Conservation (phyloP, 805 yeast species). For the Zygosaccharomyces lentus region DNA sequence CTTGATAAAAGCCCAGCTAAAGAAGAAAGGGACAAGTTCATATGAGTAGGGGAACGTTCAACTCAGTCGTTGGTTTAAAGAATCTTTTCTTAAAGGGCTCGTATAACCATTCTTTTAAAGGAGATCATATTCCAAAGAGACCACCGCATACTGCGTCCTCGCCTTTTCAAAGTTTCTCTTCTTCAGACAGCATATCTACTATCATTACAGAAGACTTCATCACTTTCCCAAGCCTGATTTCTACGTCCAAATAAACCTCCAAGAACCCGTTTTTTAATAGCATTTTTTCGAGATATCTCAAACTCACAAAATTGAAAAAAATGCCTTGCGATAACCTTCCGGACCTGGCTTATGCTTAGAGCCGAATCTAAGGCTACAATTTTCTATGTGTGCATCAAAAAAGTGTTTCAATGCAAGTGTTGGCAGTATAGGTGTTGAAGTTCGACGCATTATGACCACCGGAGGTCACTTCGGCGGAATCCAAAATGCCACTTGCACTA, state of each 20-base stretch:
- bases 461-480: slow-evolving; percentile 60
- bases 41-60: background rate
- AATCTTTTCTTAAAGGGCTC: slow-evolving; percentile 13
- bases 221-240: slow-evolving; percentile 69
- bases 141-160: slow-evolving; percentile 79
- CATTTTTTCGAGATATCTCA: slow-evolving; percentile 23
- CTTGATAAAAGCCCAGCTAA: background rate
- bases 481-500: slow-evolving; percentile 62
- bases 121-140: slow-evolving; percentile 45
- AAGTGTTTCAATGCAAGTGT: background rate
- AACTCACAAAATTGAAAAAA: slow-evolving; percentile 47
- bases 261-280: slow-evolving; percentile 51
- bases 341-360: slow-evolving; percentile 77
- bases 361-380: slow-evolving; percentile 78
- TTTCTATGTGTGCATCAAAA: slow-evolving; percentile 57
- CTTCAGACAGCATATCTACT: slow-evolving; percentile 66
- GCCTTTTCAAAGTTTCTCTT: slow-evolving; percentile 56
- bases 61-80: slow-evolving; percentile 4
- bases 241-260: slow-evolving; percentile 77
- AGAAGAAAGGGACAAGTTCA: background rate
- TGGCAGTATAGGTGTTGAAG: slow-evolving; percentile 24
- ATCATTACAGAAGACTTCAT: slow-evolving; percentile 77
- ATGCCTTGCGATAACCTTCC: slow-evolving; percentile 60
- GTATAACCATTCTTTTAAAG: slow-evolving; percentile 16
- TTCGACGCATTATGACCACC: slow-evolving; percentile 59